phyloP scores from a whole-genome alignment of 768 basidiomycete species.

The Mycena olivaceomarginata region DNA sequence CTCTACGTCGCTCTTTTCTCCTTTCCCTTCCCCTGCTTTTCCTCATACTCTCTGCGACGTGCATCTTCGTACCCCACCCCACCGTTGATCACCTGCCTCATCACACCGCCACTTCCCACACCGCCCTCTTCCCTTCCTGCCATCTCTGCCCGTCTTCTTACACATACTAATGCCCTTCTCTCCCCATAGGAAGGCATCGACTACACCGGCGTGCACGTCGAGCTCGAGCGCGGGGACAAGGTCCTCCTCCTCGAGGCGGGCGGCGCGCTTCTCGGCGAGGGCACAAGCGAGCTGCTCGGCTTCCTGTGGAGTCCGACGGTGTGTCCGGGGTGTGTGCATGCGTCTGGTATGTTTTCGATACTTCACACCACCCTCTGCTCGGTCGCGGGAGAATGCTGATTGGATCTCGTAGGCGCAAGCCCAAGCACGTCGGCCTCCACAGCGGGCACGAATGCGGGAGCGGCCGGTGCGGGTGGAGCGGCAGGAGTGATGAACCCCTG shows the following conservation, averaged over 20 bases:
- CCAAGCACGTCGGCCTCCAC: too few species aligned
- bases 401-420: too few species aligned
- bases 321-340: slow-evolving; percentile 33
- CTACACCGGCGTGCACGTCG: slow-evolving; percentile 42
- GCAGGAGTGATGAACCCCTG: slow-evolving; percentile 34
- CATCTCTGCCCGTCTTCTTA: background rate
- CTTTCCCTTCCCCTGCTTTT: too few species aligned
- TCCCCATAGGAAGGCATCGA: slow-evolving; percentile 37
- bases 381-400: too few species aligned
- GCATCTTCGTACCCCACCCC: too few species aligned
- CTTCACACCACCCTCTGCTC: background rate
- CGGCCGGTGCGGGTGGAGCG: too few species aligned
- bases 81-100: too few species aligned
- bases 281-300: slow-evolving; percentile 38
- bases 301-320: slow-evolving; percentile 42
- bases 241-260: slow-evolving; percentile 38
- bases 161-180: too few species aligned
- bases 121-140: background rate
- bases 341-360: background rate
- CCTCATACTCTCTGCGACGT: too few species aligned
- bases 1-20: background rate
- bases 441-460: too few species aligned
- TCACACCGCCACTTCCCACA: too few species aligned
- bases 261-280: slow-evolving; percentile 35
- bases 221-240: slow-evolving; percentile 40